A percentile compares a stretch with the other conserved stretches of the same genome.
phyloP scores from a whole-genome alignment of 2,329 filamentous ascomycete genomes.

The Sporothrix globosa region DNA sequence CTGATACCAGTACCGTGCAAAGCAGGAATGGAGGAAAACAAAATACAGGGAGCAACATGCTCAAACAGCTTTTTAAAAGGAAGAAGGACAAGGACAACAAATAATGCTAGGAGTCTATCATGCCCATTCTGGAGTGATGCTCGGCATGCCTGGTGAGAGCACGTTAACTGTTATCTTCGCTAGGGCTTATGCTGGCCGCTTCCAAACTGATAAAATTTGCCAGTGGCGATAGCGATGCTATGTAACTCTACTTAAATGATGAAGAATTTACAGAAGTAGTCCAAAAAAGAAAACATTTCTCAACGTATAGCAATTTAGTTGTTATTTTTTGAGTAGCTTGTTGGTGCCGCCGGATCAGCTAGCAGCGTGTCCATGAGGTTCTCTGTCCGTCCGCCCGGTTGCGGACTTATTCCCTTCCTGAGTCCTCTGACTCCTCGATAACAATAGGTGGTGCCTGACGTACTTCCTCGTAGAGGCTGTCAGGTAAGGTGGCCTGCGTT shows the following conservation, averaged over 20 bases:
- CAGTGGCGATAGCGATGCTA: neutral
- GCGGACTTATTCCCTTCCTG: slow-evolving; percentile 9
- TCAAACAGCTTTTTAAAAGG: slow-evolving; percentile 62
- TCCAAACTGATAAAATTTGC: neutral
- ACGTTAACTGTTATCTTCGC: neutral
- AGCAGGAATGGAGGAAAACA: slow-evolving; percentile 48
- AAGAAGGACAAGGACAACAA: slow-evolving; percentile 55
- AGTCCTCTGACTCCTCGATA: slow-evolving; percentile 50
- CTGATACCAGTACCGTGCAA: neutral
- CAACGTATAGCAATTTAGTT: neutral
- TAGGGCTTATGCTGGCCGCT: neutral
- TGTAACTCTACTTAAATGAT: too few species aligned
- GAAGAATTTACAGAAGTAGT: too few species aligned
- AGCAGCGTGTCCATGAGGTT: neutral
- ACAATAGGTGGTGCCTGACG: slow-evolving; percentile 45
- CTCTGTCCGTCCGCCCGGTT: neutral
- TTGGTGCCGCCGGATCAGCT: too few species aligned
- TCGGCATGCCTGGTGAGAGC: neutral
- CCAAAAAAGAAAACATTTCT: neutral
- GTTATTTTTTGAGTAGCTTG: too few species aligned
- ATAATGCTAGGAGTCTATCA: slow-evolving; percentile 28
- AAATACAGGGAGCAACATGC: slow-evolving; percentile 50
- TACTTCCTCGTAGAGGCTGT: slow-evolving; percentile 50
- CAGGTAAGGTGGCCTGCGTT: slow-evolving; percentile 57
- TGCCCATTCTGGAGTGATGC: slow-evolving; percentile 16